Conservation (phyloP, 495 filamentous ascomycete genomes). For the Ramalina peruviana region DNA sequence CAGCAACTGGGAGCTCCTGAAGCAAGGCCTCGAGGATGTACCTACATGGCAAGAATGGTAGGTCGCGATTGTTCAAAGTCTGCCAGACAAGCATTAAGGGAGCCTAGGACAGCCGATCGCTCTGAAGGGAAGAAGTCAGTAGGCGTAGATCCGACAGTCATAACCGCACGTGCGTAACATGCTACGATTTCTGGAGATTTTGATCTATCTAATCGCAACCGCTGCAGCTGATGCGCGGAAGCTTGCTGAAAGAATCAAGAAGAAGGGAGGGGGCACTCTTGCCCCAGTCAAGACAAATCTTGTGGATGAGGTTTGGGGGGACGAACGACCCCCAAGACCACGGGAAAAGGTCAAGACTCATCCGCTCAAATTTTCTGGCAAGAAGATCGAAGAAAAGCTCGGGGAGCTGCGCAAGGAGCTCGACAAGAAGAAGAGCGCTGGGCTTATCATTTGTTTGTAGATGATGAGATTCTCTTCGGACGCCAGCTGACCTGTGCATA, state of each 20-base stretch:
- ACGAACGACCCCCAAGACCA: slow-evolving; percentile 56
- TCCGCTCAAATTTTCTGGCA: slow-evolving; percentile 62
- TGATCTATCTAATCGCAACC: slow-evolving; percentile 6
- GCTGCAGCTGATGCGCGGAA: slow-evolving; percentile 60
- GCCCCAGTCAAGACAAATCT: slow-evolving; percentile 65
- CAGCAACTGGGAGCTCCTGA: slow-evolving; percentile 79
- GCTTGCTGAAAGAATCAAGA: slow-evolving; percentile 74
- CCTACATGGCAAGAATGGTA: slow-evolving; percentile 98
- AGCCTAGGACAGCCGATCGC: slow-evolving; percentile 56
- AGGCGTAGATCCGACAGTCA: slow-evolving; percentile 80
- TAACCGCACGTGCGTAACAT: slow-evolving; percentile 50
- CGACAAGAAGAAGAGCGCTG: slow-evolving; percentile 77
- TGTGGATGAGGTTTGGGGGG: slow-evolving; percentile 76
- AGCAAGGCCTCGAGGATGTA: slow-evolving; percentile 84
- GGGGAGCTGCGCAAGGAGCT: slow-evolving; percentile 79
- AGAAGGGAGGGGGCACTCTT: slow-evolving; percentile 66
- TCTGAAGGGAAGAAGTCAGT: slow-evolving; percentile 73
- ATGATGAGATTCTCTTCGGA: not conserved
- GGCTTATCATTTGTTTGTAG: slow-evolving; percentile 63
- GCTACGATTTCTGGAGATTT: not conserved
- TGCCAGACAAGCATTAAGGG: slow-evolving; percentile 12
- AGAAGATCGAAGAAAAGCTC: slow-evolving; percentile 70
- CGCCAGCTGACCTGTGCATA: slow-evolving; percentile 10
- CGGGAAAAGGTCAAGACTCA: slow-evolving; percentile 62
- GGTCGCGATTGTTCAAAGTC: not conserved